Base-by-base conservation (phyloP, 2,329 filamentous ascomycete genomes). In the Claviceps africana region DNA sequence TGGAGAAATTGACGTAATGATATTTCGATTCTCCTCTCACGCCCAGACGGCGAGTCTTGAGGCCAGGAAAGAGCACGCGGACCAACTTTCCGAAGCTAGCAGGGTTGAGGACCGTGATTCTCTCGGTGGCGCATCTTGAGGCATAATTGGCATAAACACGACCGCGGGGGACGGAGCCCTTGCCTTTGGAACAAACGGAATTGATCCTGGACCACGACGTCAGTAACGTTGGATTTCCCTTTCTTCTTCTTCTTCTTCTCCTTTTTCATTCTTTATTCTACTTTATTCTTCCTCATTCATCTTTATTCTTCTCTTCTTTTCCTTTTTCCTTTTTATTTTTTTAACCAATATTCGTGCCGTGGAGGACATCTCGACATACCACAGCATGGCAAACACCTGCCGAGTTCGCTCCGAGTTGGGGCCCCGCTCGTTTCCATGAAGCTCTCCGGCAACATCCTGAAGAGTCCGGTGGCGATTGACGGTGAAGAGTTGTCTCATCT, bases 11-110 rank as follows among this genome's bases (percentile, higher is more conserved):
- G 47, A 84, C 81, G 62, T 98, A 98, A 68, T 98, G 93, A 66
- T 98, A 98, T 66, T 98, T 98, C 15, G 93, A 98, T 70, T 97
- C 91, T 57, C 93, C 93, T 51, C 93, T 82, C 47, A 97, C 90
- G 56, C 93, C 93, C 13, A 98, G 75, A 57, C 93, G 81, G 54
- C 93, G 79, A 33, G 93, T 98, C 69, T 95, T 91, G 22, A 98
- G 83, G 43, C 90, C 91, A 0, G 93, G 91, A 61, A 97, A 98
- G 50, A 98, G 85, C 40, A 98, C 91, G 33, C 93, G 83, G 35
- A 98, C 93, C 44, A 98, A 79, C 68, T 98, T 98, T 53, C 93
- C 93, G 68, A 98, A 98, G 30, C 91, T 97, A 10, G 93, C 93
- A 43, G 93, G 93, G 63, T 98, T 98, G 53, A 98, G 71, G 10